Evolutionary conservation across 345 rosid species (phyloP).

Genomic region (Geranium brycei): DNA sequence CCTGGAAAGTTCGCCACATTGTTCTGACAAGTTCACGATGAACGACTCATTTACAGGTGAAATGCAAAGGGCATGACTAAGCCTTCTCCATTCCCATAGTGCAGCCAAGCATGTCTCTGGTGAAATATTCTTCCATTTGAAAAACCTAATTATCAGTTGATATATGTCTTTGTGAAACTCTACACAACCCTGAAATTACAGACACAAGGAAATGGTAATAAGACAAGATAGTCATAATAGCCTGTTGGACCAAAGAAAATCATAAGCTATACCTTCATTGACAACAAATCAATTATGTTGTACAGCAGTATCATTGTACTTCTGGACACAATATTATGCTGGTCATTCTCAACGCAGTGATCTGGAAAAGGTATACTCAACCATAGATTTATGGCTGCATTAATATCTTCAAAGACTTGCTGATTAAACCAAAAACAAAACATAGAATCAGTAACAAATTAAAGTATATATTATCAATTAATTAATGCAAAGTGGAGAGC

Average conservation of each 20-base stretch:
- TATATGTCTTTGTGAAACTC: constrained; percentile 34
- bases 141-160: constrained; percentile 42
- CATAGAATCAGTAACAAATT: constrained; percentile 1
- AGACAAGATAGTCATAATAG: not conserved
- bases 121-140: constrained; percentile 36
- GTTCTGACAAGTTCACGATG: constrained; percentile 28
- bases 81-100: constrained; percentile 76
- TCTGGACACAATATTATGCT: constrained; percentile 23
- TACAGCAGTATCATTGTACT: constrained; percentile 40
- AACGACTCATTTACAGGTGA: constrained; percentile 60
- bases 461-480: not conserved
- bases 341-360: constrained; percentile 19
- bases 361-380: constrained; percentile 23
- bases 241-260: not conserved
- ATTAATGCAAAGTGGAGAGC: constrained; percentile 3
- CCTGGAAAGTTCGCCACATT: constrained; percentile 33
- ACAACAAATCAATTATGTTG: constrained; percentile 50
- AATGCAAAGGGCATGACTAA: constrained; percentile 70
- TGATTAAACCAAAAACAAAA: constrained; percentile 20
- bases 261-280: constrained; percentile 49
- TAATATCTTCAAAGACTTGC: constrained; percentile 49
- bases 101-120: constrained; percentile 41
- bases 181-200: constrained; percentile 43
- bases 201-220: constrained; percentile 8
- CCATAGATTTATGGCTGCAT: constrained; percentile 54